Evolutionary conservation across 176 grass and related monocot genomes (phyloP).

Genomic region (Carex pumila): DNA sequence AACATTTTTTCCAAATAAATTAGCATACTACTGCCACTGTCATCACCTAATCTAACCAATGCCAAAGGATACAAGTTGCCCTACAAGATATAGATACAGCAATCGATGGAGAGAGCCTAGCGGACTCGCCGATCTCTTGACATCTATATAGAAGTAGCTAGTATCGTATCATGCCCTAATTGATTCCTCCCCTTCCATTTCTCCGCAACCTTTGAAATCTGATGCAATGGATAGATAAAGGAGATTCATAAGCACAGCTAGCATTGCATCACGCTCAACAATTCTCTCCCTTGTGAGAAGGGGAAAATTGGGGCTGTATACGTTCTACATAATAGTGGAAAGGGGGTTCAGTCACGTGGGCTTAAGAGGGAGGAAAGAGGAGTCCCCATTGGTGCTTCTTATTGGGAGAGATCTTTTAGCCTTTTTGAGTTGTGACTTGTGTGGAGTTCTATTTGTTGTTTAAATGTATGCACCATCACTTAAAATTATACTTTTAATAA

Average conservation of each 20-base stretch:
- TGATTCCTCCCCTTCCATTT: conserved; percentile 5
- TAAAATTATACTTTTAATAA: too few relatives aligned
- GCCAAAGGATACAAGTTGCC: conserved; percentile 89
- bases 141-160: neutral
- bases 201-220: neutral
- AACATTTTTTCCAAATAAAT: neutral
- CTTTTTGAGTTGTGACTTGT: conserved; percentile 35
- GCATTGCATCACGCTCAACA: neutral
- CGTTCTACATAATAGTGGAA: conserved; percentile 7
- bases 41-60: conserved; percentile 24
- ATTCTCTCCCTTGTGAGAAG: conserved; percentile 30
- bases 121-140: conserved; percentile 19
- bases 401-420: conserved; percentile 13
- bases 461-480: too few relatives aligned
- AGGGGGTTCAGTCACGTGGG: conserved; percentile 40
- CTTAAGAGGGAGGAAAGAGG: conserved; percentile 53
- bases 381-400: conserved; percentile 61
- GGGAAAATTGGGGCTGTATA: conserved; percentile 31
- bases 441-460: conserved; percentile 10
- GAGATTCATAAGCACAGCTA: conserved; percentile 3
- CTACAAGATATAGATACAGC: conserved; percentile 41
- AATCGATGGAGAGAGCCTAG: neutral
- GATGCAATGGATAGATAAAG: neutral
- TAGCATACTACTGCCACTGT: neutral
- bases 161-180: neutral